Conservation (phyloP, 257 asterid species). For the Nicotiana benthamiana region DNA sequence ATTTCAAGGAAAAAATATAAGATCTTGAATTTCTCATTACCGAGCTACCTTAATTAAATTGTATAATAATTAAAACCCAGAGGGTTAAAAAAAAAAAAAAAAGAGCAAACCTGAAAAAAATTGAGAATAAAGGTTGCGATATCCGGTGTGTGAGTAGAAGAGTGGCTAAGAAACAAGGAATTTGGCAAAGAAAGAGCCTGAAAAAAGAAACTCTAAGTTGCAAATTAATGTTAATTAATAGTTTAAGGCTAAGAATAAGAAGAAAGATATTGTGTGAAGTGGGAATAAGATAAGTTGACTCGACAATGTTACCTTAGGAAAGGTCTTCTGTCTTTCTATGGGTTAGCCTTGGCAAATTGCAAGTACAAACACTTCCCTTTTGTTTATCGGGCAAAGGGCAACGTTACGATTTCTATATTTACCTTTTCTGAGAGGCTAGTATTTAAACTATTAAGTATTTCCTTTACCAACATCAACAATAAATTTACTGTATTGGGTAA, state of each 20-base stretch:
- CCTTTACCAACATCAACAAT: too few species aligned
- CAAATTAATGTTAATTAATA: neutral
- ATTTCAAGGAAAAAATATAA: neutral
- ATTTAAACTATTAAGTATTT: too few species aligned
- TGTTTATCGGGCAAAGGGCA: too few species aligned
- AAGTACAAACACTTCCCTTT: too few species aligned
- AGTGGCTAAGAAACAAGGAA: neutral
- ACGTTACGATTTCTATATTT: too few species aligned
- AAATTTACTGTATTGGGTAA: too few species aligned
- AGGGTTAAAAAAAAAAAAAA: neutral
- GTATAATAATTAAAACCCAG: neutral
- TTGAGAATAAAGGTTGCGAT: neutral
- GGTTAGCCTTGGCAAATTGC: neutral
- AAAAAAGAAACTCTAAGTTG: neutral
- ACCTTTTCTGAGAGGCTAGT: too few species aligned
- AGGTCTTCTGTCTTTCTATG: neutral
- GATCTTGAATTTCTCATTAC: neutral
- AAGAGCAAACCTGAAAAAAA: neutral
- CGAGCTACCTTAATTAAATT: neutral
- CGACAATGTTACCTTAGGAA: neutral
- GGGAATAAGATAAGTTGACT: neutral
- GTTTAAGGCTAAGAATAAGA: neutral
- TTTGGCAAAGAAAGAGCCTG: too few species aligned
- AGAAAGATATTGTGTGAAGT: neutral
- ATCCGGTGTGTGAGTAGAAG: neutral